These are phyloP conservation scores for Skeletonema tropicum DNA, from an alignment of 108 stramenopile species.

Conservation along the genomic window DNA sequence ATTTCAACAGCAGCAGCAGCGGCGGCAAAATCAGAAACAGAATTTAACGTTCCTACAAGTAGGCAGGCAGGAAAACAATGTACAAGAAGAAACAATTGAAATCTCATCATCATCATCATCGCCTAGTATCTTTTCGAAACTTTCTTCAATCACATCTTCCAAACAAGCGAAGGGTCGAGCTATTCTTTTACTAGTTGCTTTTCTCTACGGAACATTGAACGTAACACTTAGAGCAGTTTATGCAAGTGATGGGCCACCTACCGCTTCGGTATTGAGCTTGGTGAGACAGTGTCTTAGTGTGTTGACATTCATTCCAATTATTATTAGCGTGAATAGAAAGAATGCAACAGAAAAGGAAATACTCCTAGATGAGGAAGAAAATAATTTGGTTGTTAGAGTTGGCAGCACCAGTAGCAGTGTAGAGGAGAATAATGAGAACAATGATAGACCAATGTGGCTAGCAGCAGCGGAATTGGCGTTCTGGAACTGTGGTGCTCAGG, in stretches of 20 bases:
- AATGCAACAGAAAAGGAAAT: background rate
- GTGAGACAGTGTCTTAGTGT: constrained; percentile 57
- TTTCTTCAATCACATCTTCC: constrained; percentile 13
- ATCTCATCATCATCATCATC: background rate
- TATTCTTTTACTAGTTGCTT: constrained; percentile 53
- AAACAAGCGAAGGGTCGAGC: constrained; percentile 41
- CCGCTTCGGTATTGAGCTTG: constrained; percentile 52
- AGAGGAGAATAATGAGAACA: background rate
- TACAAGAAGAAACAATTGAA: background rate
- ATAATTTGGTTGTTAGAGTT: background rate
- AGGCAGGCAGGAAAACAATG: background rate
- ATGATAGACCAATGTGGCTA: constrained; percentile 34
- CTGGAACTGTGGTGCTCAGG: constrained; percentile 65
- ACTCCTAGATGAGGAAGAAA: background rate
- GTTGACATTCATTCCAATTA: constrained; percentile 55
- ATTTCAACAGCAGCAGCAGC: background rate
- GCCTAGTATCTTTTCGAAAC: background rate
- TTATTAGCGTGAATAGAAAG: constrained; percentile 10
- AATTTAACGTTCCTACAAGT: background rate
- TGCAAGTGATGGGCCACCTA: constrained; percentile 46
- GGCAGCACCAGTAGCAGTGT: background rate
- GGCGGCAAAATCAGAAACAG: background rate
- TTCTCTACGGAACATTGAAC: constrained; percentile 68
- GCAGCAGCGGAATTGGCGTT: constrained; percentile 65
- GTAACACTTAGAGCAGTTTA: constrained; percentile 61